Conservation (phyloP, 1,139 yeast species). For the Saccharomyces pastorianus region DNA sequence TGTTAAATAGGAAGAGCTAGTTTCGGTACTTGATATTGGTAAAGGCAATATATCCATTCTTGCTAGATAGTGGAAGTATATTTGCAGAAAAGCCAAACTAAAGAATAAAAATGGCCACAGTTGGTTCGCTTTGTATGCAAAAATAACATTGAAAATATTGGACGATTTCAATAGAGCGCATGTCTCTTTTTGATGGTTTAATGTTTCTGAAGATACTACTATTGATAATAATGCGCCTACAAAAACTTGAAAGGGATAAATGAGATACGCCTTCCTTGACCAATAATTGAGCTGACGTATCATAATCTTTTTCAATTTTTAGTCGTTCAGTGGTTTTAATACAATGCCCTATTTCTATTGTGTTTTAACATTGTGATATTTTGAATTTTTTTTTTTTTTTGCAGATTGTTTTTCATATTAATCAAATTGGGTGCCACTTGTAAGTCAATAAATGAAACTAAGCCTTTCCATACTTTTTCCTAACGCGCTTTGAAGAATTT, state of each 20-base stretch:
- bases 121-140: conserved; percentile 34
- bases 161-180: conserved; percentile 24
- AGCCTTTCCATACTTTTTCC: neutral
- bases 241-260: conserved; percentile 19
- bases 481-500: neutral
- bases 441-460: neutral
- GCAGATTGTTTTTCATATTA: neutral
- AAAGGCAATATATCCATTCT: neutral
- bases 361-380: neutral
- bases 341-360: neutral
- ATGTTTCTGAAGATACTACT: conserved; percentile 13
- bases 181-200: conserved; percentile 14
- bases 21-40: neutral
- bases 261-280: conserved; percentile 5
- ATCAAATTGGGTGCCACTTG: neutral
- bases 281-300: conserved; percentile 1
- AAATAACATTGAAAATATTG: conserved; percentile 30
- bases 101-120: conserved; percentile 29
- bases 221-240: conserved; percentile 17
- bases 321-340: neutral
- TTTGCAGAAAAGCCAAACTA: conserved; percentile 13
- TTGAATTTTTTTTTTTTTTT: neutral
- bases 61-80: conserved; percentile 6
- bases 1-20: neutral
- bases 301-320: neutral